Conservation (phyloP, 495 filamentous ascomycete genomes). For the Friedmanniomyces simplex region DNA sequence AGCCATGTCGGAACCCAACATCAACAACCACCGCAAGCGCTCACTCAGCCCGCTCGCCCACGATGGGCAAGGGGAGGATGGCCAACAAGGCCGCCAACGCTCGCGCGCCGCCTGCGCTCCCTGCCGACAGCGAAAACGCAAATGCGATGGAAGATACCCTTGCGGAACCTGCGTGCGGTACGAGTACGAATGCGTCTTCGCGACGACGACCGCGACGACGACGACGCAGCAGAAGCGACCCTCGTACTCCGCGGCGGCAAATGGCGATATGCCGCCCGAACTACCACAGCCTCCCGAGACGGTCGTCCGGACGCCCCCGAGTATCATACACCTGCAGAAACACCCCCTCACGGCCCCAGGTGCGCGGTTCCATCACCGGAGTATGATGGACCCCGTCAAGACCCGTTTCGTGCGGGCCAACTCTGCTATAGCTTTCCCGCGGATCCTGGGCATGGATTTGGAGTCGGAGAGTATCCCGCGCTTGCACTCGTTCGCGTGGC, state of each 20-base stretch:
- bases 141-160: constrained; percentile 32
- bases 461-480: constrained; percentile 40
- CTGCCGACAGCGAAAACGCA: constrained; percentile 38
- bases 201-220: neutral
- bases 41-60: neutral
- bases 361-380: constrained; percentile 21
- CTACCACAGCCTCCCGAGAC: neutral
- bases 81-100: constrained; percentile 21
- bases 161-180: constrained; percentile 39
- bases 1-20: neutral
- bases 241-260: constrained; percentile 3
- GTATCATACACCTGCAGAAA: constrained; percentile 10
- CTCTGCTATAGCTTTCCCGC: constrained; percentile 42
- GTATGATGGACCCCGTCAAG: constrained; percentile 26
- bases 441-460: constrained; percentile 39
- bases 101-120: constrained; percentile 38
- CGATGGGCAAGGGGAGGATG: neutral
- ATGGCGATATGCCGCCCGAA: constrained; percentile 16
- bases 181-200: constrained; percentile 40
- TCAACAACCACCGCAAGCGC: neutral
- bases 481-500: constrained; percentile 45
- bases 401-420: constrained; percentile 36
- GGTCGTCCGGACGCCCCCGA: neutral
- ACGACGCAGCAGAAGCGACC: constrained; percentile 7
- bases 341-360: constrained; percentile 17